These are phyloP conservation scores for Bipolaris gigantea DNA, from an alignment of 2,329 filamentous ascomycete genomes.

Conservation along the genomic window DNA sequence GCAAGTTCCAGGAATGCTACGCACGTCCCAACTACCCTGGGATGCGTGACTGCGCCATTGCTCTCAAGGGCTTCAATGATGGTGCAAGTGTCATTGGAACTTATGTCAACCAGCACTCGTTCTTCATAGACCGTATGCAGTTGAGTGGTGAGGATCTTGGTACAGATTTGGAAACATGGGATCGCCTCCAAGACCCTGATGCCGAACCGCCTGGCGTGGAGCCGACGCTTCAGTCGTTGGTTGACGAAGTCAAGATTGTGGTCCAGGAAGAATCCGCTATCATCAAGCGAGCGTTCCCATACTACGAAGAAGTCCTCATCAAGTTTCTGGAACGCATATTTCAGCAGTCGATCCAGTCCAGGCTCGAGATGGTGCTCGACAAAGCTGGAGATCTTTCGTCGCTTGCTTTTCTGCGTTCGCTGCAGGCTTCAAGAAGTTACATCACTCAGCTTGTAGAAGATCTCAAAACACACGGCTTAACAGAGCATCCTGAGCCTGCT, in stretches of 20 bases:
- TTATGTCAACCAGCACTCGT: slow-evolving; percentile 98
- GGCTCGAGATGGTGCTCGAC: slow-evolving; percentile 91
- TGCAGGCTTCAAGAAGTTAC: slow-evolving; percentile 89
- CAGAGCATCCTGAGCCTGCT: slow-evolving; percentile 89
- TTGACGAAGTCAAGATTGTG: slow-evolving; percentile 93
- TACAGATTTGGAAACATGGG: slow-evolving; percentile 75
- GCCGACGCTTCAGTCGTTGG: slow-evolving; percentile 83
- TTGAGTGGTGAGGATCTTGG: slow-evolving; percentile 83
- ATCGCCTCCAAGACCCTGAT: slow-evolving; percentile 90
- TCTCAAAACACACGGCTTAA: slow-evolving; percentile 88
- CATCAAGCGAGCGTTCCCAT: slow-evolving; percentile 94
- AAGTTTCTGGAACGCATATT: slow-evolving; percentile 96
- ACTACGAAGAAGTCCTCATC: slow-evolving; percentile 88
- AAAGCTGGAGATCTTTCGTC: slow-evolving; percentile 92
- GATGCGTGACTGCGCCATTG: slow-evolving; percentile 95
- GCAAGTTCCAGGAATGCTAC: slow-evolving; percentile 98
- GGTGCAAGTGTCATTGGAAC: slow-evolving; percentile 92
- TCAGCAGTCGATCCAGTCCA: slow-evolving; percentile 96
- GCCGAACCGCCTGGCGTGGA: slow-evolving; percentile 89
- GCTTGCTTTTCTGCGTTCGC: slow-evolving; percentile 82
- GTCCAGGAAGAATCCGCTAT: slow-evolving; percentile 97
- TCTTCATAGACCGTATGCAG: slow-evolving; percentile 96
- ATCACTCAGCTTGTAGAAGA: slow-evolving; percentile 88
- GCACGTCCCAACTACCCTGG: slow-evolving; percentile 93
- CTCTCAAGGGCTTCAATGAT: slow-evolving; percentile 93